phyloP scores from a whole-genome alignment of 768 basidiomycete species.

The Podaxis sp. region DNA sequence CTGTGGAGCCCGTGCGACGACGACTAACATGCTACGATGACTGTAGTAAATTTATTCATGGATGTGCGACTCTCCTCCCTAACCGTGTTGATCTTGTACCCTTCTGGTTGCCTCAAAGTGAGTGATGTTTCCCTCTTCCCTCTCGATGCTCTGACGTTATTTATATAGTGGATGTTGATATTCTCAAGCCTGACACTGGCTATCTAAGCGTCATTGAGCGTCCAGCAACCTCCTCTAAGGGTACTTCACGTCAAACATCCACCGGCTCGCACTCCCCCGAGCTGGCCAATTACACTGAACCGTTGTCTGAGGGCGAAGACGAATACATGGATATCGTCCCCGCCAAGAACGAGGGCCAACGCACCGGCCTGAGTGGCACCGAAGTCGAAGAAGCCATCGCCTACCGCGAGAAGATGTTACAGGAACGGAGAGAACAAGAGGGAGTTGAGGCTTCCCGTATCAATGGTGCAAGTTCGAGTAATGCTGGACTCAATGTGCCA shows the following conservation, averaged over 20 bases:
- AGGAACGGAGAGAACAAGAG: slow-evolving; percentile 38
- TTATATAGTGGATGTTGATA: slow-evolving; percentile 84
- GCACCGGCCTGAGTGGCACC: slow-evolving; percentile 69
- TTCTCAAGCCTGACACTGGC: slow-evolving; percentile 87
- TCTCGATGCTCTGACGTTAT: background rate
- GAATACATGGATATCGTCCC: slow-evolving; percentile 60
- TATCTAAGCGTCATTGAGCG: slow-evolving; percentile 73
- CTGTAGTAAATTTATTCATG: slow-evolving; percentile 89
- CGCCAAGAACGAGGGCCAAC: slow-evolving; percentile 78
- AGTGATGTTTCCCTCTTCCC: slow-evolving; percentile 17
- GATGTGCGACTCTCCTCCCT: slow-evolving; percentile 90
- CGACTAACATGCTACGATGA: no score
- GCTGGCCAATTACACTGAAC: slow-evolving; percentile 65
- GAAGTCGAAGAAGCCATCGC: slow-evolving; percentile 85
- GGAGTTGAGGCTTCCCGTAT: slow-evolving; percentile 21
- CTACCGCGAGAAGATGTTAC: slow-evolving; percentile 79
- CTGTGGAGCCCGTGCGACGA: no score
- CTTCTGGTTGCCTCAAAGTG: slow-evolving; percentile 98
- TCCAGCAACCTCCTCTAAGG: slow-evolving; percentile 51
- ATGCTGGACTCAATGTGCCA: slow-evolving; percentile 21
- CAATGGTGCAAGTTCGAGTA: slow-evolving; percentile 20
- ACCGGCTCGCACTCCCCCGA: slow-evolving; percentile 19
- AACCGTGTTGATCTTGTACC: slow-evolving; percentile 94
- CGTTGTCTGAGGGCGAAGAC: slow-evolving; percentile 93
- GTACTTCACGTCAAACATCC: slow-evolving; percentile 36